Base-by-base conservation (phyloP, 2,329 filamentous ascomycete species). In the Phialemoniopsis sp. region DNA sequence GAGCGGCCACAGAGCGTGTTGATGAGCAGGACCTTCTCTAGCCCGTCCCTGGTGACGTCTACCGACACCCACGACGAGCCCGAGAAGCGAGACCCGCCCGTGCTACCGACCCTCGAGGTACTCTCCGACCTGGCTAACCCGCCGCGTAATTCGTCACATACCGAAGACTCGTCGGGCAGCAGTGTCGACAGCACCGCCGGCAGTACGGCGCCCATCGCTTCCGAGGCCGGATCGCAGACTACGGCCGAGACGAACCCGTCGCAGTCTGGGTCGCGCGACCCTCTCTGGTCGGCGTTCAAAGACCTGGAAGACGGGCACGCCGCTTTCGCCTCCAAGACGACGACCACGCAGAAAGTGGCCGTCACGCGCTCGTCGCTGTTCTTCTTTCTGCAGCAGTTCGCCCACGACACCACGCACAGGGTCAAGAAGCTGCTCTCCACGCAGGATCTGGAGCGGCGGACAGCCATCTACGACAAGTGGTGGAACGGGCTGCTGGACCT, bases 381-480 rank as follows among this genome's bases (percentile, higher is more conserved):
- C 14, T 87, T 89, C 0, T 95, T 95, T 52, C 66, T 96, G 32
- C 76, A 80, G 41, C 81, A 76, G 37, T 82, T 89, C 51, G 75
- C 77, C 43, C 66, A 75, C 28, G 83, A 91, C 53, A 66, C 78
- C 2, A 88, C 86, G 8, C 84, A 79, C 51, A 66, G 62, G 43
- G 57, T 58, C 19, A 76, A 71, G 44, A 41, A 48, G 14, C 28
- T 47, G 13, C 68, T 95, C 34, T 69, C 77, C n/a, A 73, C 87
- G 3, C 88, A 95, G 63, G 88, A 95, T 56, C 63, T 95, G 33
- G 89, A 96, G 53, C 78, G 85, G 29, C 77, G 90, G 43, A 78
- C 85, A 3, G 81, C 80, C 33, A 87, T 94, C 35, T 66, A 95
- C 42, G 88, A 93, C 58, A 90, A 87, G 56, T 96, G 90, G 90